Base-by-base conservation (phyloP, 768 basidiomycete genomes). In the Boletus subparvulus region DNA sequence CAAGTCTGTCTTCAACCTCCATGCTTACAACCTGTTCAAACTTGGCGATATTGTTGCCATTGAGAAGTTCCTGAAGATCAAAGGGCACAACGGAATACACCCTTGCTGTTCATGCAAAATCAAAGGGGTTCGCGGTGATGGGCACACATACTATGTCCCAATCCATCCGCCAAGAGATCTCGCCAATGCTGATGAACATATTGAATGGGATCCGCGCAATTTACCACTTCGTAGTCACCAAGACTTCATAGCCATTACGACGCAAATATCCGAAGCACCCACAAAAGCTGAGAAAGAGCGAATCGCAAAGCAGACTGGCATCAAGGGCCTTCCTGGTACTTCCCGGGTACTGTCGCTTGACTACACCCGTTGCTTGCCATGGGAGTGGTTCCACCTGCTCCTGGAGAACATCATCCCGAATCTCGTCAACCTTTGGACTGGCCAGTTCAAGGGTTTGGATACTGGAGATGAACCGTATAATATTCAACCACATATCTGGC, bases 171-270 rank as follows among this genome's bases (percentile, higher is more conserved):
- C 46, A 28, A 39, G 14, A 26, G 16, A 24, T 13, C 28, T 8
- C 1, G 8, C 7, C 3, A 4, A 24, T 19, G 35, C n/a, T 9
- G 2, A 32, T 16, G 30, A 50, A 11, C 2, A 14, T 16, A 6
- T 19, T 33, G 13, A 30, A 21, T 59, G 49, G 53, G 44, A 54
- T 7, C 36, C 72, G 0, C 4, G 32, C 1, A 57, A 71, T 19
- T 71, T 80, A 4, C 78, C 78, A 1, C 53, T 77, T 17, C 64
- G 68, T 2, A 69, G 50, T 1, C 74, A 79, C 46, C 44, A 55
- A 1, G 61, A 69, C 8, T 69, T 78, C 17, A 39, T 74, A 4
- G 28, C 42, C 0, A 59, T 69, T 8, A 69, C 69, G 0, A 9
- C 45, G 1, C 39, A 63, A 17, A 69, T 78, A 11, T 59, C 71